Evolutionary conservation across 345 rosid genomes (phyloP), one percentile per base, ranked within the genome.

Genomic region (Geranium brycei): DNA sequence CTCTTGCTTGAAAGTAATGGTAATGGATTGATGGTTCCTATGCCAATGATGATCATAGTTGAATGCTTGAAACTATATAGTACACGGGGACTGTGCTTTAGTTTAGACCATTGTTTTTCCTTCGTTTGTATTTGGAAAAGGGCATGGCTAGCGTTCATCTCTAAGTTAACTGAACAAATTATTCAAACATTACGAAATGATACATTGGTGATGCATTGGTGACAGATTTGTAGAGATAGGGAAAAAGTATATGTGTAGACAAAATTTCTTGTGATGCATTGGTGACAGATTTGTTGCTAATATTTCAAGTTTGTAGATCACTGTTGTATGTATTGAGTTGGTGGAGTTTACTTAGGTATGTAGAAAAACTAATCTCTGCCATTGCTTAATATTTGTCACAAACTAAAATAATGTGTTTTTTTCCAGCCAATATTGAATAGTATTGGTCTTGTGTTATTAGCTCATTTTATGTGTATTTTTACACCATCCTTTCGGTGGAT

Each of bases 401-500:
- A 7, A 47, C 53, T 47, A 47, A 47, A 47, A 47, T 47, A 0
- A 23, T 23, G 28, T 23, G 28, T 23, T 23, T 23, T 23, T 23
- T 23, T 23, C 28, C 28, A 87, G 71, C 91, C 91, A 35, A 79
- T 89, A 57, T 78, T 92, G 61, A 76, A 80, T 7, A 68, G 77
- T 70, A 19, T 81, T 0, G 91, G 93, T 65, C 89, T 92, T 64
- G 75, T 92, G 67, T 71, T 92, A 35, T 72, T 89, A 63, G 85
- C 84, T 77, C 91, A 92, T 71, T 87, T 85, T 68, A 83, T 87
- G 72, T 80, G 83, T 31, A 72, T 89, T 59, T 89, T 89, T 61
- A 89, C 89, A 17, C 96, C 87, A 57, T 71, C 89, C 76, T 89
- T 89, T 64, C 74, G 69, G 51, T 92, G 96, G 95, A 83, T 92